These are phyloP conservation scores for Tanozyma kutaoensis DNA, from an alignment of 805 yeast genomes.

Conservation along the genomic window DNA sequence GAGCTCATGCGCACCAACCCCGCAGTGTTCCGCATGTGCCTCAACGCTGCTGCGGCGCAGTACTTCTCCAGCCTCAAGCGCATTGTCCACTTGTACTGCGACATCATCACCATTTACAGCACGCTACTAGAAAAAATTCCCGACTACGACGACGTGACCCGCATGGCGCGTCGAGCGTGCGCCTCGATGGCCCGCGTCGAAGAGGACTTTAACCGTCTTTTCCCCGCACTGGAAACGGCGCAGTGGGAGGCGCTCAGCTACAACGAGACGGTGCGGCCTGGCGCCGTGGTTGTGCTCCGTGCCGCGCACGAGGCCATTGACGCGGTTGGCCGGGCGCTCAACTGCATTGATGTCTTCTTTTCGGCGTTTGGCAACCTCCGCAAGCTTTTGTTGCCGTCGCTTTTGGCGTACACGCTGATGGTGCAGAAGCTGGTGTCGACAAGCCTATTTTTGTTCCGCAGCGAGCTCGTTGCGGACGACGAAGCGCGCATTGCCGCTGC, in stretches of 20 bases:
- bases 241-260: slow-evolving; percentile 16
- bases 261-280: slow-evolving; percentile 10
- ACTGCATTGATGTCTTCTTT: slow-evolving; percentile 26
- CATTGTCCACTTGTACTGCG: slow-evolving; percentile 22
- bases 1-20: neutral
- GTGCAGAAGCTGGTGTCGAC: slow-evolving; percentile 14
- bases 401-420: slow-evolving; percentile 17
- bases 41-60: slow-evolving; percentile 15
- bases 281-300: slow-evolving; percentile 6
- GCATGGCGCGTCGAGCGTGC: slow-evolving; percentile 13
- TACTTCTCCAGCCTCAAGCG: slow-evolving; percentile 15
- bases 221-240: slow-evolving; percentile 7
- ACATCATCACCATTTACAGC: slow-evolving; percentile 24
- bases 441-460: slow-evolving; percentile 10
- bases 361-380: slow-evolving; percentile 21
- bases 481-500: slow-evolving; percentile 8
- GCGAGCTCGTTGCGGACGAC: slow-evolving; percentile 9
- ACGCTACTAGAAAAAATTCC: slow-evolving; percentile 25
- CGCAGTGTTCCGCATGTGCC: slow-evolving; percentile 6
- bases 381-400: slow-evolving; percentile 22
- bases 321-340: slow-evolving; percentile 11
- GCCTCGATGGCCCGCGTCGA: slow-evolving; percentile 13
- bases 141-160: slow-evolving; percentile 25
- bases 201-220: slow-evolving; percentile 15
- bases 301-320: slow-evolving; percentile 5